phyloP scores from a whole-genome alignment of 2,329 filamentous ascomycete genomes.

The Neonectria magnoliae region DNA sequence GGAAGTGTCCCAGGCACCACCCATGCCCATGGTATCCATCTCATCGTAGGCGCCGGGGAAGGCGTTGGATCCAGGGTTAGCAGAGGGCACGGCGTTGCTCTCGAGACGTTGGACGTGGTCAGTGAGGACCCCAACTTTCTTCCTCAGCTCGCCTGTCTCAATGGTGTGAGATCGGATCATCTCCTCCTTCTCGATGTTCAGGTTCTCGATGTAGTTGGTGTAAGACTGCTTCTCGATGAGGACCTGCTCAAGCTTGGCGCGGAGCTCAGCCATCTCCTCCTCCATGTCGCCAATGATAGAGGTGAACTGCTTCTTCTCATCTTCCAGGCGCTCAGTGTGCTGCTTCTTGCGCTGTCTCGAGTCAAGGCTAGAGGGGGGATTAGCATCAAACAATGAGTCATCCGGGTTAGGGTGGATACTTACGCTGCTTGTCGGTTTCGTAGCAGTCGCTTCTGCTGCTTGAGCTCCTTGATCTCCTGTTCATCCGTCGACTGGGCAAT shows the following conservation, averaged over 20 bases:
- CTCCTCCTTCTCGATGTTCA: slow-evolving; percentile 90
- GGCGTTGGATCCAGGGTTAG: slow-evolving; percentile 61
- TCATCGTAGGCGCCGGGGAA: slow-evolving; percentile 79
- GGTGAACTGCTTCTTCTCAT: slow-evolving; percentile 94
- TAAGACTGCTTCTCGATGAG: slow-evolving; percentile 78
- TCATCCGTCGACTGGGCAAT: slow-evolving; percentile 90
- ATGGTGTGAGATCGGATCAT: slow-evolving; percentile 88
- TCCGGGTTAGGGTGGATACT: slow-evolving; percentile 49
- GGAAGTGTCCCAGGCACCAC: slow-evolving; percentile 82
- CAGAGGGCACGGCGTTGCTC: slow-evolving; percentile 57
- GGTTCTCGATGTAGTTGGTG: slow-evolving; percentile 77
- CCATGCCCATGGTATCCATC: slow-evolving; percentile 87
- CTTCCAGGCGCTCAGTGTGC: slow-evolving; percentile 95
- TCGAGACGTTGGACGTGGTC: slow-evolving; percentile 78
- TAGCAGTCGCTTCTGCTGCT: slow-evolving; percentile 95
- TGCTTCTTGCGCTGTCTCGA: slow-evolving; percentile 98
- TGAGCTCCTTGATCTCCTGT: slow-evolving; percentile 95
- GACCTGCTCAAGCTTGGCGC: slow-evolving; percentile 75
- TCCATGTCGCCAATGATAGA: slow-evolving; percentile 81
- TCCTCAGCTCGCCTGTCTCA: slow-evolving; percentile 90
- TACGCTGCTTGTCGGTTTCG: slow-evolving; percentile 97
- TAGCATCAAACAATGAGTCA: slow-evolving; percentile 22
- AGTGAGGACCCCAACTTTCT: slow-evolving; percentile 87
- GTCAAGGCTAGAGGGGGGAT: slow-evolving; percentile 73
- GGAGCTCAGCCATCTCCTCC: slow-evolving; percentile 76